These are phyloP conservation scores for Murraya koenigii DNA, from an alignment of 345 rosid species.

Conservation along the genomic window DNA sequence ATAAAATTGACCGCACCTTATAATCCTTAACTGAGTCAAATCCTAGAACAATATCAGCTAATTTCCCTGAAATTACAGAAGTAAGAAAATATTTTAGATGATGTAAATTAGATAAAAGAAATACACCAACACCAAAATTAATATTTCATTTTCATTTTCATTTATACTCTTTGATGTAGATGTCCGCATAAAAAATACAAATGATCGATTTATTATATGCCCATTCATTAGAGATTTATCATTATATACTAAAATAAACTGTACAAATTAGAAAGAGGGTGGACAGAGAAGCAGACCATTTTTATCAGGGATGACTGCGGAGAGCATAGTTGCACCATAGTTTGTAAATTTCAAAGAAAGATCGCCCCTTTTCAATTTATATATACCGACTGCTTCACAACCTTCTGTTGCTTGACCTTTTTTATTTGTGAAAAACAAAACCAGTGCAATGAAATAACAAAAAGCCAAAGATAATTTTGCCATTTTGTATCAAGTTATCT, in stretches of 20 bases:
- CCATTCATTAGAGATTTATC: too few species aligned
- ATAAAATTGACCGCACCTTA: conserved; percentile 32
- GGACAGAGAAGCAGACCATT: conserved; percentile 29
- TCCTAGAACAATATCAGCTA: conserved; percentile 56
- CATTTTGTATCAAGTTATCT: conserved; percentile 2
- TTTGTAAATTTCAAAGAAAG: conserved; percentile 48
- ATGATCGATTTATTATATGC: too few species aligned
- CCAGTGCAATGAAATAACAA: conserved; percentile 5
- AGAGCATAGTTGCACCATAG: conserved; percentile 66
- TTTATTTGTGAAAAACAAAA: conserved; percentile 4
- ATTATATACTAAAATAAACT: too few species aligned
- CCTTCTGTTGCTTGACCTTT: background rate
- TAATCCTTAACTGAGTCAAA: conserved; percentile 36
- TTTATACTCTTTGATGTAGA: too few species aligned
- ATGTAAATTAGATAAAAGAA: background rate
- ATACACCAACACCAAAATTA: too few species aligned
- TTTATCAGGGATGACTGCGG: conserved; percentile 54
- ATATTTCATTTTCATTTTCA: too few species aligned
- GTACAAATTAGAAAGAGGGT: background rate
- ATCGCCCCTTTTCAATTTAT: conserved; percentile 40
- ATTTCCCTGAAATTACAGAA: conserved; percentile 33
- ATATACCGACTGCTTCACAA: conserved; percentile 20
- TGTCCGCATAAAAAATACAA: too few species aligned
- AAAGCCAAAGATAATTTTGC: background rate
- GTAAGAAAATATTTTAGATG: background rate